Evolutionary conservation across 2,329 filamentous ascomycete genomes (phyloP).

Genomic region (Lasiodiplodia citricola): DNA sequence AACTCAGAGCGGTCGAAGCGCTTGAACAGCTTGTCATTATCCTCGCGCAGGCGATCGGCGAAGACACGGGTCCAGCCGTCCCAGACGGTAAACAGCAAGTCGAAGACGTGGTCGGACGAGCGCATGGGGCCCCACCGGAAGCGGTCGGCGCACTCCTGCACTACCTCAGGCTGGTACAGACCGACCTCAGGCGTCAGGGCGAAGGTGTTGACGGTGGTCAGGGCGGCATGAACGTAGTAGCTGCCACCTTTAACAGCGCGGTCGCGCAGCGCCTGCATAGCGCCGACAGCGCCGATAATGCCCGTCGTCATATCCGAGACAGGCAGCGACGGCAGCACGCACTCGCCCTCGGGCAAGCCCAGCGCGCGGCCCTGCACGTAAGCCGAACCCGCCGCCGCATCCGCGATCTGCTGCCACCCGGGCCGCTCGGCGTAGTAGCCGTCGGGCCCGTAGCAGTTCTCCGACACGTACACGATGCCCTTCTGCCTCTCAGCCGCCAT

Average conservation of each 20-base stretch:
- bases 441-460: conserved; percentile 59
- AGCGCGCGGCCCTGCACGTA: conserved; percentile 42
- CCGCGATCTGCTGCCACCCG: conserved; percentile 55
- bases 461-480: conserved; percentile 55
- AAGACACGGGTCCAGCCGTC: conserved; percentile 37
- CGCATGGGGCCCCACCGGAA: conserved; percentile 37
- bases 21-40: conserved; percentile 30
- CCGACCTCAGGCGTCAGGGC: conserved; percentile 42
- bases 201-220: conserved; percentile 40
- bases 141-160: conserved; percentile 35
- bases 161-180: conserved; percentile 37
- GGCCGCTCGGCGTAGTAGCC: conserved; percentile 53
- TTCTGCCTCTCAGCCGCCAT: conserved; percentile 48
- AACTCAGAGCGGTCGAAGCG: conserved; percentile 33
- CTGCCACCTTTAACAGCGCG: conserved; percentile 34
- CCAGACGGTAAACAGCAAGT: conserved; percentile 36
- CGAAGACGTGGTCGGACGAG: conserved; percentile 38
- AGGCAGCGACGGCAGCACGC: conserved; percentile 37
- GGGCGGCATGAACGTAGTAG: conserved; percentile 31
- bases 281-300: conserved; percentile 34
- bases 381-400: conserved; percentile 40
- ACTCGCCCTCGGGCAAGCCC: conserved; percentile 34
- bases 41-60: conserved; percentile 31
- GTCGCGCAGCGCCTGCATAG: conserved; percentile 35
- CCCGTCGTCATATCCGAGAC: conserved; percentile 39